phyloP scores from a whole-genome alignment of 2,329 filamentous ascomycete genomes.

The Penicillium sp. region DNA sequence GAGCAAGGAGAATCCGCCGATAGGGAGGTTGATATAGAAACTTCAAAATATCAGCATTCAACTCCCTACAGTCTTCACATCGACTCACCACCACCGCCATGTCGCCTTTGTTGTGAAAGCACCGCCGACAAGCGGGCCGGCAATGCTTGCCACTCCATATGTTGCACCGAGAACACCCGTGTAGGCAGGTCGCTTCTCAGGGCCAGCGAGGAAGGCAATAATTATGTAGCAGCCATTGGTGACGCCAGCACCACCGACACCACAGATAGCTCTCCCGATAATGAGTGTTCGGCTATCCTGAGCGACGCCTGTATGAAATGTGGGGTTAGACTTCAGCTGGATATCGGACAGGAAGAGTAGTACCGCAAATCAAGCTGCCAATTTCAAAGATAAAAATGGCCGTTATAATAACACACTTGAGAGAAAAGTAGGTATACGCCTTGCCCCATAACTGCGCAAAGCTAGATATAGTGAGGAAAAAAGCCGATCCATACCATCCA shows the following conservation, averaged over 20 bases:
- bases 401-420: constrained; percentile 35
- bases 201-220: constrained; percentile 31
- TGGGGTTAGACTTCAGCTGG: too few relatives aligned
- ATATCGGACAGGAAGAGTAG: too few relatives aligned
- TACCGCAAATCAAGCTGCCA: constrained; percentile 40
- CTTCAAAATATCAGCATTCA: background rate
- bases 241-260: constrained; percentile 34
- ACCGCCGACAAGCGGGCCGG: constrained; percentile 45
- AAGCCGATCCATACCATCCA: constrained; percentile 40
- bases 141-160: constrained; percentile 22
- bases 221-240: constrained; percentile 46
- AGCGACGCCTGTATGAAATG: constrained; percentile 30
- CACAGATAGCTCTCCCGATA: constrained; percentile 34
- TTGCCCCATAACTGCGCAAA: constrained; percentile 36
- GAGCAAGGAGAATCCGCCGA: constrained; percentile 15
- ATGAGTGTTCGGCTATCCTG: constrained; percentile 30
- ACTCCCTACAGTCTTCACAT: background rate
- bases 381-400: constrained; percentile 44
- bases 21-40: constrained; percentile 33
- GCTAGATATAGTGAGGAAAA: constrained; percentile 33
- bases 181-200: constrained; percentile 29
- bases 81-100: constrained; percentile 28
- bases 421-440: constrained; percentile 29
- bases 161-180: constrained; percentile 24
- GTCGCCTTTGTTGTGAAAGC: constrained; percentile 39